phyloP scores from a whole-genome alignment of 106 monocot genomes.

The Apostasia shenzhenica region DNA sequence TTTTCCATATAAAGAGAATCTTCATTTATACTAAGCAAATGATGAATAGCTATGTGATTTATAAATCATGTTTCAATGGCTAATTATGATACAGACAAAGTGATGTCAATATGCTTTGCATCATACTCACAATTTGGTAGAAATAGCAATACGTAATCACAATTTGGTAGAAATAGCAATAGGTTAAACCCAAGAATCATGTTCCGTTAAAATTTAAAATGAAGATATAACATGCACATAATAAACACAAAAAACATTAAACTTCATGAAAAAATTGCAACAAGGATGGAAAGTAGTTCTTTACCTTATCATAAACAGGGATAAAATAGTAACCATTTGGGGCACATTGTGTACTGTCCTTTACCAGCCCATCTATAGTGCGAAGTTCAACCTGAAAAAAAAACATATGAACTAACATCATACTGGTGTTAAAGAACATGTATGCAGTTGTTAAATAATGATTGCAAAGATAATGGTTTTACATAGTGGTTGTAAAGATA shows the following conservation, averaged over 20 bases:
- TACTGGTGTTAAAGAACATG: background rate
- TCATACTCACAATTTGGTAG: no score
- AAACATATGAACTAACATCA: background rate
- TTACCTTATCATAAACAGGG: constrained; percentile 94
- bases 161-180: no score
- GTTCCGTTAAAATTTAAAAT: background rate
- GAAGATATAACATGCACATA: background rate
- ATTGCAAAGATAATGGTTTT: background rate
- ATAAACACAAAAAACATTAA: background rate
- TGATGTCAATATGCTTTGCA: no score
- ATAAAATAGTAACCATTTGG: constrained; percentile 99
- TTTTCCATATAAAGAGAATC: no score
- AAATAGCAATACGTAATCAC: no score
- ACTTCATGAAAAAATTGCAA: background rate
- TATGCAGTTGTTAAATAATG: background rate
- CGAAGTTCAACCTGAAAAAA: constrained; percentile 76
- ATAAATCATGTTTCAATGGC: no score
- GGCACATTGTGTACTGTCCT: constrained; percentile 91
- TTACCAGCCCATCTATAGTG: constrained; percentile 80
- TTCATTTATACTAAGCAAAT: no score
- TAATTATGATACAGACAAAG: no score
- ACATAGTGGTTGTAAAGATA: background rate
- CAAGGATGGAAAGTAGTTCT: background rate
- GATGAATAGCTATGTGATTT: no score
- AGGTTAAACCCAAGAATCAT: background rate